A percentile compares a stretch with the other conserved stretches of the same genome.
These are phyloP conservation scores for Candida rishiriensis DNA, from an alignment of 805 yeast species.

Conservation along the genomic window DNA sequence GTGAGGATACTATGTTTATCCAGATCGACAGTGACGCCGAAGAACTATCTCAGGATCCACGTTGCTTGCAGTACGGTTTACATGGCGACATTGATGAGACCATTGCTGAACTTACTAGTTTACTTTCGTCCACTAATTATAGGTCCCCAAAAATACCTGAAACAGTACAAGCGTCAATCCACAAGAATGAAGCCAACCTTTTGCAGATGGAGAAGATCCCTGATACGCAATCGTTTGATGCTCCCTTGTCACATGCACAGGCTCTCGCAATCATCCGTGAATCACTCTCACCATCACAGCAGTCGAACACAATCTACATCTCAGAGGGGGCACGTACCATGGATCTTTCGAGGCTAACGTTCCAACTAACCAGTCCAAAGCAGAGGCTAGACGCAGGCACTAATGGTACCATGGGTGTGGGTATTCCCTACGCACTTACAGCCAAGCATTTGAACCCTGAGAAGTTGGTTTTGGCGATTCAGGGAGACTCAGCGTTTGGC, in stretches of 20 bases:
- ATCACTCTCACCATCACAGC: slow-evolving; percentile 25
- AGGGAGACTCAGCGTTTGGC: slow-evolving; percentile 78
- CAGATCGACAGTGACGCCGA: slow-evolving; percentile 54
- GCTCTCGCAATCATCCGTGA: slow-evolving; percentile 48
- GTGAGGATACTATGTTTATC: slow-evolving; percentile 41
- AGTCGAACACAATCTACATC: slow-evolving; percentile 38
- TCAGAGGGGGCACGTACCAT: slow-evolving; percentile 77
- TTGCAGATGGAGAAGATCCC: slow-evolving; percentile 27
- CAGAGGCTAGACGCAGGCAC: slow-evolving; percentile 68
- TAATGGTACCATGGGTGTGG: slow-evolving; percentile 76
- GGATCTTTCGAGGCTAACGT: slow-evolving; percentile 64
- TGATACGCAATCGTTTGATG: slow-evolving; percentile 10
- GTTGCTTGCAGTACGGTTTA: slow-evolving; percentile 9
- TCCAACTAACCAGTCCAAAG: slow-evolving; percentile 48
- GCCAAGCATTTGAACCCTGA: slow-evolving; percentile 44
- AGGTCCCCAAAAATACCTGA: slow-evolving; percentile 28
- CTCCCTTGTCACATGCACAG: slow-evolving; percentile 42
- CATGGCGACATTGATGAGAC: slow-evolving; percentile 49
- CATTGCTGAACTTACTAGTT: slow-evolving; percentile 30
- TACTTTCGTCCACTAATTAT: slow-evolving; percentile 13
- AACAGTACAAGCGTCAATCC: slow-evolving; percentile 25
- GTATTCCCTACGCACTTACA: slow-evolving; percentile 65
- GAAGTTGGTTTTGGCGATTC: slow-evolving; percentile 50
- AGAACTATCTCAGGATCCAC: slow-evolving; percentile 32
- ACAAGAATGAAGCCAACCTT: slow-evolving; percentile 30